A percentile compares a stretch with the other conserved stretches of the same genome.
These are phyloP conservation scores for Suillus placidus DNA, from an alignment of 768 basidiomycete genomes.

Conservation along the genomic window DNA sequence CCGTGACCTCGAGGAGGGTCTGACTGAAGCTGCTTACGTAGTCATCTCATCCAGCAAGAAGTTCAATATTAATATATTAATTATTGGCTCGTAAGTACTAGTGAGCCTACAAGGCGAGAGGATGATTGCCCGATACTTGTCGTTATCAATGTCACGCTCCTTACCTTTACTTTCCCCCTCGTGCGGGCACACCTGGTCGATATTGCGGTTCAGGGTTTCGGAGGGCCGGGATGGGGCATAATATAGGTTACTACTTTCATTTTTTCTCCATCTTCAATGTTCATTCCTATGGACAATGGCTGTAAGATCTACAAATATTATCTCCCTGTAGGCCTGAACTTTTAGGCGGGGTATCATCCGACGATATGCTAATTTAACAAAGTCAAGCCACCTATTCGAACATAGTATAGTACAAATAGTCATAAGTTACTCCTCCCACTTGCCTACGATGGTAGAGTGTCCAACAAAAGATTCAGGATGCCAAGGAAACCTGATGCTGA, in stretches of 20 bases:
- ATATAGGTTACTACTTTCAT: not conserved
- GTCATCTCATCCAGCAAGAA: no score
- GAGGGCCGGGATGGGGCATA: not conserved
- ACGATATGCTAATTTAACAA: not conserved
- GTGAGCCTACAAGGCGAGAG: no score
- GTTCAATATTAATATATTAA: no score
- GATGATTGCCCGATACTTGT: no score
- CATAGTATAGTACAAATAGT: not conserved
- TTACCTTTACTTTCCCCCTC: no score
- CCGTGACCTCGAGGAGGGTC: no score
- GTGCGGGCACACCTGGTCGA: no score
- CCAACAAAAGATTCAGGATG: conserved; percentile 31
- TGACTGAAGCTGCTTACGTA: no score
- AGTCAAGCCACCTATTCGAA: not conserved
- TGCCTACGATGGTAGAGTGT: conserved; percentile 13
- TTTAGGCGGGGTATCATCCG: not conserved
- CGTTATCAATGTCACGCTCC: no score
- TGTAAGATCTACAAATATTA: not conserved
- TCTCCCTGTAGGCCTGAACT: not conserved
- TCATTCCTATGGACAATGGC: not conserved
- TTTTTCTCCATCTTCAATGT: not conserved
- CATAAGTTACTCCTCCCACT: conserved; percentile 3
- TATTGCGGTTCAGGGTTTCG: not conserved
- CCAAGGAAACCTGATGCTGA: conserved; percentile 29
- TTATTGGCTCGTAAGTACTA: no score